phyloP scores from a whole-genome alignment of 2,329 filamentous ascomycete genomes.

The Thielaviopsis punctulata region DNA sequence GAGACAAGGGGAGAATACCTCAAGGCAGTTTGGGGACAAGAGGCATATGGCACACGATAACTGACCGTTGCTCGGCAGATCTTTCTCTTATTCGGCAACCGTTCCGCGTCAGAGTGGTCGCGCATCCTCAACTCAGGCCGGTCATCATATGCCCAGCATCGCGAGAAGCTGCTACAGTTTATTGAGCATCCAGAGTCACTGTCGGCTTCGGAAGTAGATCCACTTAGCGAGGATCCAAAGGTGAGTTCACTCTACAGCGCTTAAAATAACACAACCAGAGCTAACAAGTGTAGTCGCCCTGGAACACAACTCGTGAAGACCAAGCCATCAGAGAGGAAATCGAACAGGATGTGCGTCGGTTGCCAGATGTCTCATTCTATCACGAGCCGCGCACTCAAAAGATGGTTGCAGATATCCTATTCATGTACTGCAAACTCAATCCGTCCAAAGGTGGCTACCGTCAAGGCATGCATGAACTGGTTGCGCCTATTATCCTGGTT shows the following conservation, averaged over 20 bases:
- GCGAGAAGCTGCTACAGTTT: conserved; percentile 60
- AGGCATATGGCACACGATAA: not conserved
- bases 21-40: not conserved
- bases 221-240: conserved; percentile 62
- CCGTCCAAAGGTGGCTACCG: conserved; percentile 73
- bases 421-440: conserved; percentile 87
- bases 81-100: conserved; percentile 61
- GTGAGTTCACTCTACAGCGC: conserved; percentile 27
- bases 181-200: conserved; percentile 75
- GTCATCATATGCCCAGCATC: conserved; percentile 53
- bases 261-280: not conserved
- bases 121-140: conserved; percentile 50
- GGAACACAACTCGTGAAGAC: conserved; percentile 73
- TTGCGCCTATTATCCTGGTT: conserved; percentile 77
- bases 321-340: conserved; percentile 77
- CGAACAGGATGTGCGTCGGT: conserved; percentile 79
- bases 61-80: conserved; percentile 29
- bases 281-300: conserved; percentile 51
- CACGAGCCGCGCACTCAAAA: conserved; percentile 61
- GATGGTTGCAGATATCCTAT: conserved; percentile 75
- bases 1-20: not conserved
- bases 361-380: conserved; percentile 85
- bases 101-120: conserved; percentile 50
- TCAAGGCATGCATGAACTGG: conserved; percentile 96
- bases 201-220: conserved; percentile 53